Base-by-base conservation (phyloP, 2,329 filamentous ascomycete genomes). In the Pseudodiploospora longispora region DNA sequence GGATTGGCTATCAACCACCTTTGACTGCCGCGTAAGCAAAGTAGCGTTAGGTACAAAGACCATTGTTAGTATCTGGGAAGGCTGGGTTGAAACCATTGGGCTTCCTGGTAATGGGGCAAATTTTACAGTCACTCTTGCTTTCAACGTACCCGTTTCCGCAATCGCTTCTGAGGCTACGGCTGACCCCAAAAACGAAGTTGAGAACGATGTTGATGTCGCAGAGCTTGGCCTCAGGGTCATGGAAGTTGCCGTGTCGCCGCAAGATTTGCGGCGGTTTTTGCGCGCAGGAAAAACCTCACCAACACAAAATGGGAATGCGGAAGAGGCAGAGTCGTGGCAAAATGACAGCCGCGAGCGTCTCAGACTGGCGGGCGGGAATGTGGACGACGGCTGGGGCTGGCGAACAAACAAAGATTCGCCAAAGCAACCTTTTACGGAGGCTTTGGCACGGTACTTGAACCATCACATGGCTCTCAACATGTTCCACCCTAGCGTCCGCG, bases 361-460 rank as follows among this genome's bases (percentile, higher is more conserved):
- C n/a, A 66, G 60, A 37, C 58, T 76, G 1, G 71, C 71, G 1
- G 72, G 73, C 0, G 63, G 62, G 8, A 64, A 69, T 44, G 57
- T 63, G 6, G 74, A 77, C 46, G 72, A 78, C 43, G 73, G 74
- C 4, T 78, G 75, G 75, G 64, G 55, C 3, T 78, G 74, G 75
- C 62, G 67, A 9, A 41, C 51, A 30, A 49, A 42, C 38, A 49
- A 52, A 8, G 43, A 50, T n/a, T 40, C 43, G 1, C 47, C 50
- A 5, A 36, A 52, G 8, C 57, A 62, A 12, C 55, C 75, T 0
- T 79, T 80, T 48, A 71, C 67, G 0, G 64, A 72, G 36, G 74
- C 75, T 0, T 52, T 80, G 12, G 69, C 66, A 0, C 54, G 54
- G 5, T 80, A 80, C 44, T 47, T 79, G 6, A 59, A 69, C 43